Evolutionary conservation across 495 filamentous ascomycete genomes (phyloP).

Genomic region (Usnea hakonensis): DNA sequence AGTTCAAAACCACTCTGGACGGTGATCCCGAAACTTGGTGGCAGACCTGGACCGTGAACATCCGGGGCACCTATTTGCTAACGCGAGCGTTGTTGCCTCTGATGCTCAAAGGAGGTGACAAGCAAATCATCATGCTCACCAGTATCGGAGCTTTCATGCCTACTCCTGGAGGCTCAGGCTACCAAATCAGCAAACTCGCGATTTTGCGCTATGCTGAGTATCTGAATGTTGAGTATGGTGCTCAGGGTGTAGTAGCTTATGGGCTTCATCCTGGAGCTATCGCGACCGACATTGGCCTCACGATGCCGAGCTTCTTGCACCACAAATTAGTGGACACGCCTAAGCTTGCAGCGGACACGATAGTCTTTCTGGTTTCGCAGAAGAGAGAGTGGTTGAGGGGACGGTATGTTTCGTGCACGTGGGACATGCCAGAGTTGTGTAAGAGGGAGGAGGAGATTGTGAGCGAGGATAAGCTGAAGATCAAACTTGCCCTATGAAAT

Average conservation of each 20-base stretch:
- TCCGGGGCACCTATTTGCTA: conserved; percentile 40
- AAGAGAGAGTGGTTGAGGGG: conserved; percentile 46
- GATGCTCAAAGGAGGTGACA: conserved; percentile 38
- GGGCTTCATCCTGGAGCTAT: conserved; percentile 46
- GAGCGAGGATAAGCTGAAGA: conserved; percentile 36
- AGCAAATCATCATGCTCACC: conserved; percentile 41
- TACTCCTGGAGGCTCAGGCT: conserved; percentile 30
- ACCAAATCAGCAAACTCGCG: conserved; percentile 43
- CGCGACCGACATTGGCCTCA: conserved; percentile 34
- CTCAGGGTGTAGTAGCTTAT: conserved; percentile 40
- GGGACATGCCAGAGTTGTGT: conserved; percentile 44
- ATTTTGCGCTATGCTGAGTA: conserved; percentile 43
- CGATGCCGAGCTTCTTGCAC: background rate
- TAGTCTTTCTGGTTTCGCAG: conserved; percentile 41
- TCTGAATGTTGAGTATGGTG: conserved; percentile 31
- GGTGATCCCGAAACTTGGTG: conserved; percentile 40
- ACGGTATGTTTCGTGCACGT: conserved; percentile 40
- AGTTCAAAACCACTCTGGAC: conserved; percentile 33
- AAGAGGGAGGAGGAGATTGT: conserved; percentile 39
- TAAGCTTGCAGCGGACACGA: conserved; percentile 39
- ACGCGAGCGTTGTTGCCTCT: conserved; percentile 38
- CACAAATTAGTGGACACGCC: conserved; percentile 29
- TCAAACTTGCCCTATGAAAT: conserved; percentile 31
- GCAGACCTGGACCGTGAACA: conserved; percentile 39
- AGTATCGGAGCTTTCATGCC: conserved; percentile 37